Conservation (phyloP, 202 grass and related monocot genomes). For the Saccharum hybrid region DNA sequence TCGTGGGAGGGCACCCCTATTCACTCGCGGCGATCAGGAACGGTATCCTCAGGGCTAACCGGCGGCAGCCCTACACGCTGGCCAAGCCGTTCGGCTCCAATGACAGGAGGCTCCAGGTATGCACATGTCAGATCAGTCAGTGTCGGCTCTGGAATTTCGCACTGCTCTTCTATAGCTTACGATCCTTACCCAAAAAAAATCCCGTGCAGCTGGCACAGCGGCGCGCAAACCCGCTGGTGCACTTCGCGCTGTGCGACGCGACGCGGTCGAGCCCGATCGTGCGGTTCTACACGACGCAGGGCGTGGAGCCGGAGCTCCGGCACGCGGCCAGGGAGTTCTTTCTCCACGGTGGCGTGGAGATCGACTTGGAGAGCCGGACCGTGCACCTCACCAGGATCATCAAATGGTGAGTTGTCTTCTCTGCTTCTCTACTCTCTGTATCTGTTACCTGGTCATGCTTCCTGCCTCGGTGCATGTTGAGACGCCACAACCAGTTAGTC, state of each 20-base stretch:
- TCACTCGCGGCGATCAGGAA: constrained; percentile 84
- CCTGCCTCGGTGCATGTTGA: neutral
- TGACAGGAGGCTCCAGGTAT: constrained; percentile 83
- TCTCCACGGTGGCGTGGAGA: constrained; percentile 67
- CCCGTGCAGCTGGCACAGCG: constrained; percentile 62
- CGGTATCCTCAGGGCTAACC: constrained; percentile 80
- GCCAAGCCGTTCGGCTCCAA: constrained; percentile 68
- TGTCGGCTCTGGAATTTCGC: neutral
- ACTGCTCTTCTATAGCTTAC: neutral
- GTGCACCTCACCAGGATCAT: constrained; percentile 81
- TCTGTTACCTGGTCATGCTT: neutral
- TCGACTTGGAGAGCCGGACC: constrained; percentile 75
- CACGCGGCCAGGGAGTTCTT: constrained; percentile 86
- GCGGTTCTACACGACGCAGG: constrained; percentile 77
- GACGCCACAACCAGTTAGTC: neutral
- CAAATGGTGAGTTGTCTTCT: constrained; percentile 60
- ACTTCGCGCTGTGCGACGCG: constrained; percentile 87
- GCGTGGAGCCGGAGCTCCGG: constrained; percentile 79
- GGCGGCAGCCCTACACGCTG: constrained; percentile 88
- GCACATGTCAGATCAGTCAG: neutral
- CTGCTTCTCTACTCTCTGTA: neutral
- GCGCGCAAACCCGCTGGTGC: constrained; percentile 85
- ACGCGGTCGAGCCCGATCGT: constrained; percentile 82
- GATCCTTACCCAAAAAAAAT: neutral
- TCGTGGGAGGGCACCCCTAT: constrained; percentile 80